Base-by-base conservation (phyloP, 2,329 filamentous ascomycete species). In the Ophidiomyces ophidiicola region DNA sequence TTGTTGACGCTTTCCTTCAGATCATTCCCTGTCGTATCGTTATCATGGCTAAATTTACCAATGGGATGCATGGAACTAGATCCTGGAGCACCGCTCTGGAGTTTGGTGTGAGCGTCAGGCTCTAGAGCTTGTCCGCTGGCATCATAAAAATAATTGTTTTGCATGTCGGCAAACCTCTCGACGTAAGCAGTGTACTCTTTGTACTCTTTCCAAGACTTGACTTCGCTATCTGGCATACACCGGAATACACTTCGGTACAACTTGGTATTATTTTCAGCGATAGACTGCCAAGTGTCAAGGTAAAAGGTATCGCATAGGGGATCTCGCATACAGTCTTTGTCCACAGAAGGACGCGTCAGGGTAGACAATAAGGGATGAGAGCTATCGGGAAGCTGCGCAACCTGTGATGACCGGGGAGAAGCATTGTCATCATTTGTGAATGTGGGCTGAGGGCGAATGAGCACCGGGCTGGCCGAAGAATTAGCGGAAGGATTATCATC, bases 221-320 rank as follows among this genome's bases (percentile, higher is more conserved):
- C 90, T 54, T 94, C 85, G 36, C 79, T 94, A 57, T 98, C 90
- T 1, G 90, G 90, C 82, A 93, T 92, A 60, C 87, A 94, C 32
- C 87, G 78, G 67, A 98, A 98, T 6, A 98, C 88, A 45, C 82
- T 77, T 21, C 90, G 81, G 64, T 83, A 98, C 33, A 98, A 73
- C 56, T 86, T 88, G 2, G 90, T 98, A 58, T 98, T 98, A 66
- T 96, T 96, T 46, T 82, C 78, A 1, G 90, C 90, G 38, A 86
- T 78, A 12, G 77, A 72, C 48, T 80, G 78, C 92, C 92, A 98
- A 1, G 84, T 78, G 46, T 93, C 82, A 32, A 90, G 75, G 56
- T 84, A 82, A 61, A 98, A 98, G 1, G 71, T 66, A 39, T 84
- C 72, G 42, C 80, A 78, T 28, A 98, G 63, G 0, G 92, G 90